Evolutionary conservation across 148 eudicot species (phyloP), one percentile per base, ranked within the genome.

Genomic region (Linanthus parryae): DNA sequence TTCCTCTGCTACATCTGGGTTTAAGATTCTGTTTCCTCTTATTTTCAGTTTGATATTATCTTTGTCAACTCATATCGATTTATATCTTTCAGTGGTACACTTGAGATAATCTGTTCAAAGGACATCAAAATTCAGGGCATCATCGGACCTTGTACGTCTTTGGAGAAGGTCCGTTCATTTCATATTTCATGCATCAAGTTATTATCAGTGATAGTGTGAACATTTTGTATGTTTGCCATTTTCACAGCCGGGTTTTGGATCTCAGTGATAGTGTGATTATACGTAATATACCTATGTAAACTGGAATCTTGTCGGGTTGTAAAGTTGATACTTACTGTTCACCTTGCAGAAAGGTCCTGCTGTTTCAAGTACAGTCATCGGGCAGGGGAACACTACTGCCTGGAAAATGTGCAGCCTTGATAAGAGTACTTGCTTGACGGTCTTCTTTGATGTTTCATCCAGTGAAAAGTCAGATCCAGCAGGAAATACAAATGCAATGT

Each of bases 361-460:
- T 44, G 90, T 91, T 50, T 79, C 98, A 16, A 85, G 66, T 71
- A 74, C 94, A 27, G 84, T 83, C 42, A 73, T 87, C 51, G 98
- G 95, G 48, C 84, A 91, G 69, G 98, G 98, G 36, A 87, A 73
- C 66, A 91, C 98, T 46, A 86, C 83, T 21, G 71, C 83, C 8
- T 91, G 95, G 98, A 91, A 87, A 77, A 51, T 86, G 73, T 86
- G 98, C 58, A 76, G 98, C 62, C 66, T 91, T n/a, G 94, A 87
- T 58, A 91, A 68, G 66, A 77, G 63, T 62, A 83, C 87, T 64
- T 76, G 78, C 54, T 61, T 91, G 74, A 91, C 95, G 35, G 89
- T 87, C 27, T 91, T 78, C 77, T 91, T 86, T 58, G 95, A 91
- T 71, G 74, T 91, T 50, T 74, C 98, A 57, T 78, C 98, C 16